phyloP scores from a whole-genome alignment of 768 basidiomycete genomes.

The Termitomyces sp. region DNA sequence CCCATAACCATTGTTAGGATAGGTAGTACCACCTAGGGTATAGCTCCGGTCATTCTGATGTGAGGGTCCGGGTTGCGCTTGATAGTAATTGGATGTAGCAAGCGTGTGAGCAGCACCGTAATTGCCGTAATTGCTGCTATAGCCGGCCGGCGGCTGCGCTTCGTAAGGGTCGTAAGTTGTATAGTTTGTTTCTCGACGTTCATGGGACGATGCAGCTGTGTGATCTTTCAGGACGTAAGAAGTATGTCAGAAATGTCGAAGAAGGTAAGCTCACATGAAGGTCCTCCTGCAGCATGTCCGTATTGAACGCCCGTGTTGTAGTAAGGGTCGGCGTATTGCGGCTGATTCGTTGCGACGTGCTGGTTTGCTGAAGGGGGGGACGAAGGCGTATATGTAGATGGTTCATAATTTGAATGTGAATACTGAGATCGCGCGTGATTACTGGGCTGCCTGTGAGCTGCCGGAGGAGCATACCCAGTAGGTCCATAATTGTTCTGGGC shows the following conservation, averaged over 20 bases:
- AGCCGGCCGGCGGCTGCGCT: slow-evolving; percentile 17
- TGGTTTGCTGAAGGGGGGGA: slow-evolving; percentile 29
- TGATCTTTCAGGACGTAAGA: slow-evolving; percentile 38
- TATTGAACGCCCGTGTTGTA: slow-evolving; percentile 31
- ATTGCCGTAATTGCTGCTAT: slow-evolving; percentile 18
- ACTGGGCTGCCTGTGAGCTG: slow-evolving; percentile 14
- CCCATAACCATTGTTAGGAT: slow-evolving; percentile 28
- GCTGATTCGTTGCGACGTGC: slow-evolving; percentile 24
- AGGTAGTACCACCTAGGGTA: slow-evolving; percentile 52
- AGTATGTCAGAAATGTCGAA: background rate
- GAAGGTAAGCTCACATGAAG: slow-evolving; percentile 42
- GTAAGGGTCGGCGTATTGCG: slow-evolving; percentile 32
- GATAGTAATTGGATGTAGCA: slow-evolving; percentile 29
- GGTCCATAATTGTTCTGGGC: slow-evolving; percentile 35
- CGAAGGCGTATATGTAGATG: slow-evolving; percentile 22
- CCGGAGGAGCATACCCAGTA: slow-evolving; percentile 10
- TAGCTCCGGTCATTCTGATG: slow-evolving; percentile 44
- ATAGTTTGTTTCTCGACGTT: slow-evolving; percentile 42
- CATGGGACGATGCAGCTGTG: slow-evolving; percentile 42
- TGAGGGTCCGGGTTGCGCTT: slow-evolving; percentile 21
- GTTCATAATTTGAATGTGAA: slow-evolving; percentile 19
- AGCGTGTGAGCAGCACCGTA: slow-evolving; percentile 16
- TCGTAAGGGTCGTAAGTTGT: slow-evolving; percentile 49
- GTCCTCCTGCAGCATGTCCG: slow-evolving; percentile 47
- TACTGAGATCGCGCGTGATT: slow-evolving; percentile 21